Conservation (phyloP, 2,329 filamentous ascomycete genomes). For the Emmonsiellopsis sp. region DNA sequence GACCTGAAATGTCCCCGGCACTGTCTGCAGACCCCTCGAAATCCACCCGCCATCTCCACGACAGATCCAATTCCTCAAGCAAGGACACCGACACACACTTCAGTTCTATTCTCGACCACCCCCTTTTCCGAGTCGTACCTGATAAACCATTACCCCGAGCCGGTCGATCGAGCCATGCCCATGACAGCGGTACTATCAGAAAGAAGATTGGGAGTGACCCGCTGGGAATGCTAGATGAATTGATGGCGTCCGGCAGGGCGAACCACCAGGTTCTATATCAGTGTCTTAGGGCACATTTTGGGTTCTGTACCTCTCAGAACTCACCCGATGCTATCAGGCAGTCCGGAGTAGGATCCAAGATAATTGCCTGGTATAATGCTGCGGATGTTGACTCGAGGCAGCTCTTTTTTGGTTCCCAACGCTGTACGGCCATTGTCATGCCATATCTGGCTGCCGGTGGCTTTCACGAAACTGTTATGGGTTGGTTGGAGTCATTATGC, state of each 20-base stretch:
- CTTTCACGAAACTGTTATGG: slow-evolving; percentile 22
- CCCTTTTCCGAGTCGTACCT: slow-evolving; percentile 31
- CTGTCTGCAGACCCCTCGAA: neutral
- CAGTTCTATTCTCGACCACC: slow-evolving; percentile 30
- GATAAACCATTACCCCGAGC: slow-evolving; percentile 11
- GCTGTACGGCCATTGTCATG: slow-evolving; percentile 17
- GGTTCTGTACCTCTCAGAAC: slow-evolving; percentile 16
- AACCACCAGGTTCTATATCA: slow-evolving; percentile 15
- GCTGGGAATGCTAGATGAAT: slow-evolving; percentile 27
- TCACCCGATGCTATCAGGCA: slow-evolving; percentile 22
- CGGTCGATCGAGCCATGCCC: neutral
- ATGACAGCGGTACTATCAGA: neutral
- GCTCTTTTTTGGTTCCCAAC: slow-evolving; percentile 21
- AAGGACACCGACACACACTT: slow-evolving; percentile 27
- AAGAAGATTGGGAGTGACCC: slow-evolving; percentile 19
- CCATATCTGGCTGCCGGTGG: slow-evolving; percentile 33
- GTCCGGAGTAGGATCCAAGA: slow-evolving; percentile 24
- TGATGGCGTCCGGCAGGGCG: slow-evolving; percentile 29
- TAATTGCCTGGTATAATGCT: slow-evolving; percentile 33
- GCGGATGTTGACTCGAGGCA: slow-evolving; percentile 22
- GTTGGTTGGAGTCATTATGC: slow-evolving; percentile 27
- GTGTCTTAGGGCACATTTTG: slow-evolving; percentile 25
- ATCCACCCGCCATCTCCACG: neutral
- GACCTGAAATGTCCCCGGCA: neutral
- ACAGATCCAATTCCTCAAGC: neutral